Evolutionary conservation across 179 eudicot genomes (phyloP).

Genomic region (Sideroxylon spinosum): DNA sequence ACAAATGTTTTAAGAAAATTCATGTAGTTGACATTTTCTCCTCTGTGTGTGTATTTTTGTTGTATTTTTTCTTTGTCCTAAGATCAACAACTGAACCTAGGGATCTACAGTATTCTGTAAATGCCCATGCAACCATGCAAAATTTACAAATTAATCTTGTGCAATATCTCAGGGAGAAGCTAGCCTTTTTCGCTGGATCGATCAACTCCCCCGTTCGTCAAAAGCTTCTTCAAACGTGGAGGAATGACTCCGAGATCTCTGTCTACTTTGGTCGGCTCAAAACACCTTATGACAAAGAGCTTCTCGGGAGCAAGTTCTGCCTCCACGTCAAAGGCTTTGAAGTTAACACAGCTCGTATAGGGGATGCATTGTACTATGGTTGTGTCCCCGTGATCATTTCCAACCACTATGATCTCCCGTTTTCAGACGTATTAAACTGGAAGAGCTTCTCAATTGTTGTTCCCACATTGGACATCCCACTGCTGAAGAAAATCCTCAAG

Average conservation of each 20-base stretch:
- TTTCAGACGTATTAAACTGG: constrained; percentile 73
- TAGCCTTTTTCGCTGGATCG: constrained; percentile 88
- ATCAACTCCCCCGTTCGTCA: constrained; percentile 66
- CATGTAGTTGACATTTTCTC: too few species aligned
- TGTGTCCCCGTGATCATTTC: constrained; percentile 88
- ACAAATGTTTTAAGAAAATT: too few species aligned
- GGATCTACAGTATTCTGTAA: too few species aligned
- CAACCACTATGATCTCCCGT: constrained; percentile 83
- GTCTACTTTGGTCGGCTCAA: constrained; percentile 44
- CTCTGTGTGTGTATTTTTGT: too few species aligned
- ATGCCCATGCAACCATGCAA: too few species aligned
- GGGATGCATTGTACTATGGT: constrained; percentile 73
- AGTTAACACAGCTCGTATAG: constrained; percentile 84
- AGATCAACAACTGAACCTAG: too few species aligned
- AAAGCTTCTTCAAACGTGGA: constrained; percentile 53
- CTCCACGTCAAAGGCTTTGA: constrained; percentile 85
- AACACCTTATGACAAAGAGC: constrained; percentile 61
- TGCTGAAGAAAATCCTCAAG: constrained; percentile 56
- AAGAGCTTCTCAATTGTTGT: constrained; percentile 57
- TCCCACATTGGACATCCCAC: constrained; percentile 49
- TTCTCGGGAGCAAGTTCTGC: constrained; percentile 67
- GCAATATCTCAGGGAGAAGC: constrained; percentile 48
- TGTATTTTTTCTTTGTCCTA: too few species aligned
- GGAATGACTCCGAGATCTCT: constrained; percentile 56
- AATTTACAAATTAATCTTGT: too few species aligned